Base-by-base conservation (phyloP, 257 asterid species). In the Parsonsia alboflavescens region DNA sequence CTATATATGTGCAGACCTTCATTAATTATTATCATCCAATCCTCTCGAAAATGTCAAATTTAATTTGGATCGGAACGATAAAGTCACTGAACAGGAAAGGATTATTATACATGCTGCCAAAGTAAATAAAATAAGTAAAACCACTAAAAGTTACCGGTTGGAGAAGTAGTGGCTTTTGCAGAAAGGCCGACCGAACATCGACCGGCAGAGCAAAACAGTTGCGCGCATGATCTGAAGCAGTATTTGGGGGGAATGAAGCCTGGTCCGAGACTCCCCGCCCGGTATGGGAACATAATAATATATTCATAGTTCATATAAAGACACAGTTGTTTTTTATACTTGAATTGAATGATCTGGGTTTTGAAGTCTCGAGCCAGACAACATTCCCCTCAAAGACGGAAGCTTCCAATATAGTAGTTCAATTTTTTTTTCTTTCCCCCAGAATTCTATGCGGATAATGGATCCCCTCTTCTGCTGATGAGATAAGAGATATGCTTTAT, bases 221-320 rank as follows among this genome's bases (percentile, higher is more conserved):
- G 39, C 24, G 65, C 65, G 6, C 21, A 19, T 16, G 28, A 36
- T 21, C 44, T 58, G 78, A 68, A 61, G 73, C 75, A 74, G 48
- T 11, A 46, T 73, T 82, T 86, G 84, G 73, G 86, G 86, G 90
- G 90, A 86, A 86, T 86, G 90, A 86, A 86, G 90, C 90, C 90
- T 86, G 90, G 90, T 86, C 90, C 90, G 90, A 86, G 69, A 54
- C 80, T 77, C 72, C 72, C 76, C 39, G 39, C 39, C 3, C 72
- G 66, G 67, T 24, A 36, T n/a, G 10, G 1, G 11, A 21, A 17
- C 2, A 15, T 15, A 28, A 19, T 68, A 7, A 48, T 22, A 50
- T 45, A 54, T 11, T n/a, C 13, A 49, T 11, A 44, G 16, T 17
- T 12, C 24, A 19, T 67, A 52, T 17, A 13, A 12, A 7, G 39